phyloP scores from a whole-genome alignment of 345 rosid genomes.

The Populus tremula region DNA sequence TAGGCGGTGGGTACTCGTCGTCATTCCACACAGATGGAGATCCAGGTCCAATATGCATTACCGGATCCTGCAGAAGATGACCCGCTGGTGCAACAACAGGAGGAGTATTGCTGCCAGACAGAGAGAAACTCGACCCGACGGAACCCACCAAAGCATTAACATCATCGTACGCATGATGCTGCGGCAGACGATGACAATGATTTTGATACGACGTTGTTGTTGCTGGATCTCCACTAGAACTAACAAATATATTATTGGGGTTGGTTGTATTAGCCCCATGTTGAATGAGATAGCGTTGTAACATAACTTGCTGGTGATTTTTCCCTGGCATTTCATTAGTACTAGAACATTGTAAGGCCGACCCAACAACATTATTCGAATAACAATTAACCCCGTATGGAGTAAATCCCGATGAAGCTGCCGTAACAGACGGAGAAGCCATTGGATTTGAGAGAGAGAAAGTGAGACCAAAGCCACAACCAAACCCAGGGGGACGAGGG shows the following conservation, averaged over 20 bases:
- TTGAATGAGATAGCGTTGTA: conserved; percentile 11
- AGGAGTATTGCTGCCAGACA: conserved; percentile 26
- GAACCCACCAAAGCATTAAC: conserved; percentile 41
- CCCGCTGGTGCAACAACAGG: conserved; percentile 37
- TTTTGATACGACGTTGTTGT: conserved; percentile 25
- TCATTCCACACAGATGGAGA: conserved; percentile 63
- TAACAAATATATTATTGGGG: neutral
- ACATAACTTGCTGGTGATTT: conserved; percentile 26
- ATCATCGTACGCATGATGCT: neutral
- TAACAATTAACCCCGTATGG: conserved; percentile 17
- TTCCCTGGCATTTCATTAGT: conserved; percentile 13
- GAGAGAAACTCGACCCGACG: conserved; percentile 43
- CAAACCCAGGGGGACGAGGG: conserved; percentile 65
- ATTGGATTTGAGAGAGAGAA: conserved; percentile 9
- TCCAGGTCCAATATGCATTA: conserved; percentile 38
- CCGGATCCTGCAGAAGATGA: conserved; percentile 35
- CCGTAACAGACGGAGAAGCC: conserved; percentile 1
- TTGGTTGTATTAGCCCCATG: neutral
- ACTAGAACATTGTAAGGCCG: conserved; percentile 29
- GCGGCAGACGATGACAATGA: conserved; percentile 4
- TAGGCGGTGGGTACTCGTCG: conserved; percentile 49
- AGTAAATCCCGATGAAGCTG: conserved; percentile 12
- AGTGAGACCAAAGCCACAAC: conserved; percentile 17
- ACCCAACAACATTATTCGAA: conserved; percentile 20
- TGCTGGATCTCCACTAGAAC: neutral